Evolutionary conservation across 768 basidiomycete genomes (phyloP).

Genomic region (Saitozyma podzolica): DNA sequence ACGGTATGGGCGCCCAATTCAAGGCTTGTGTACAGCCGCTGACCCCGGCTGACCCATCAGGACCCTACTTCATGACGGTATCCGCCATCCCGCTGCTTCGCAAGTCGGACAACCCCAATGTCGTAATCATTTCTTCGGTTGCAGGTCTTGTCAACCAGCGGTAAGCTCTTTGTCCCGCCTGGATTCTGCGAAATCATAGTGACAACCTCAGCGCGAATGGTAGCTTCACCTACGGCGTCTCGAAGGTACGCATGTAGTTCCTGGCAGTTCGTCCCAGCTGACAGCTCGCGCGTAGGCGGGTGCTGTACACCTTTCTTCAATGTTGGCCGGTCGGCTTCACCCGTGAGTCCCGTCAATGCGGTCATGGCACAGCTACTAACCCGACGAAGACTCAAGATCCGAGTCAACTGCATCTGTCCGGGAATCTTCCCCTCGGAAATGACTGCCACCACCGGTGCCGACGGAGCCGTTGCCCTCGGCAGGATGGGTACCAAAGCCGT

Average conservation of each 20-base stretch:
- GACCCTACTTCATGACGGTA: slow-evolving; percentile 26
- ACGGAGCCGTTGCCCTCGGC: slow-evolving; percentile 8
- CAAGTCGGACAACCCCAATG: slow-evolving; percentile 21
- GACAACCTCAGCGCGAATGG: slow-evolving; percentile 14
- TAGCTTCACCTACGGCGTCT: slow-evolving; percentile 28
- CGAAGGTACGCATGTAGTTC: slow-evolving; percentile 10
- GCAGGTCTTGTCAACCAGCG: slow-evolving; percentile 24
- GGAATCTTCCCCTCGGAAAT: slow-evolving; percentile 44
- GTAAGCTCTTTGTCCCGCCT: too few species aligned
- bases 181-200: too few species aligned
- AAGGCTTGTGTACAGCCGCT: too few species aligned
- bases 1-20: slow-evolving; percentile 13
- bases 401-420: slow-evolving; percentile 40
- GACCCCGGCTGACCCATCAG: slow-evolving; percentile 2
- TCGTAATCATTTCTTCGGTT: slow-evolving; percentile 27
- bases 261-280: too few species aligned
- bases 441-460: slow-evolving; percentile 18
- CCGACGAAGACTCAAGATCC: slow-evolving; percentile 30
- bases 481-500: slow-evolving; percentile 20
- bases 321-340: slow-evolving; percentile 24
- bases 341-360: slow-evolving; percentile 16
- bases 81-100: slow-evolving; percentile 21
- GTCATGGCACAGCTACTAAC: not conserved
- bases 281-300: not conserved
- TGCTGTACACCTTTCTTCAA: slow-evolving; percentile 14